A percentile compares a stretch with the other conserved stretches of the same genome.
Conservation (phyloP, 805 yeast genomes). For the Metschnikowia cubensis region DNA sequence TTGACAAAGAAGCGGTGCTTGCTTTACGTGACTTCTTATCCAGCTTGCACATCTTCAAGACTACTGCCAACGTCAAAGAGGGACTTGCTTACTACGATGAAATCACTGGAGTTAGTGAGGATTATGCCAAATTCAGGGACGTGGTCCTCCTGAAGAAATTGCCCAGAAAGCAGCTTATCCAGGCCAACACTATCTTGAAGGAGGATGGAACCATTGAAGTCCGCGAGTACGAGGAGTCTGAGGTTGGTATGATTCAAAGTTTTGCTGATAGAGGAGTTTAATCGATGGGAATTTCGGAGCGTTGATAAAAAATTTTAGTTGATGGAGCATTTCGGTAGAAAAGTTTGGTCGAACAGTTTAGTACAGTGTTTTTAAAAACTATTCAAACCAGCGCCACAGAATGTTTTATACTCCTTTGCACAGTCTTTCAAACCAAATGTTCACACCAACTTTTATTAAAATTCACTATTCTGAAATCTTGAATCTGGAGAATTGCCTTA, state of each 20-base stretch:
- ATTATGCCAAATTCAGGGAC: slow-evolving; percentile 62
- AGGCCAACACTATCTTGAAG: slow-evolving; percentile 62
- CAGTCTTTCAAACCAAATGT: too few relatives aligned
- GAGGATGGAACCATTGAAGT: slow-evolving; percentile 46
- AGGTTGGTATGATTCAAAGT: slow-evolving; percentile 74
- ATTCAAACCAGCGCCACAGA: too few relatives aligned
- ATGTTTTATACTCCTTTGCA: too few relatives aligned
- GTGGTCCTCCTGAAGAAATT: slow-evolving; percentile 65
- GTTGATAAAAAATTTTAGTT: too few relatives aligned
- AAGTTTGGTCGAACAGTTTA: too few relatives aligned
- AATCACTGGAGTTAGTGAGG: slow-evolving; percentile 64
- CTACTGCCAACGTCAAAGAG: slow-evolving; percentile 63
- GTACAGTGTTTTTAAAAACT: too few relatives aligned
- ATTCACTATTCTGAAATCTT: too few relatives aligned
- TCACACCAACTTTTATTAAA: too few relatives aligned
- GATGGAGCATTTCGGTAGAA: too few relatives aligned
- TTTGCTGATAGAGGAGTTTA: slow-evolving; percentile 51
- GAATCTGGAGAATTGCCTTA: too few relatives aligned
- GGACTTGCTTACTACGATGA: slow-evolving; percentile 64
- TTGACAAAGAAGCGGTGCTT: slow-evolving; percentile 64
- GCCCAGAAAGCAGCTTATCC: slow-evolving; percentile 82
- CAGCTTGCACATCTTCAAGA: slow-evolving; percentile 74
- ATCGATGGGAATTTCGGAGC: too few relatives aligned
- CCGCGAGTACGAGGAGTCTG: slow-evolving; percentile 71
- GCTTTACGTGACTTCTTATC: slow-evolving; percentile 68